These are phyloP conservation scores for Pseudohyphozyma bogoriensis DNA, from an alignment of 768 basidiomycete genomes.

Conservation along the genomic window DNA sequence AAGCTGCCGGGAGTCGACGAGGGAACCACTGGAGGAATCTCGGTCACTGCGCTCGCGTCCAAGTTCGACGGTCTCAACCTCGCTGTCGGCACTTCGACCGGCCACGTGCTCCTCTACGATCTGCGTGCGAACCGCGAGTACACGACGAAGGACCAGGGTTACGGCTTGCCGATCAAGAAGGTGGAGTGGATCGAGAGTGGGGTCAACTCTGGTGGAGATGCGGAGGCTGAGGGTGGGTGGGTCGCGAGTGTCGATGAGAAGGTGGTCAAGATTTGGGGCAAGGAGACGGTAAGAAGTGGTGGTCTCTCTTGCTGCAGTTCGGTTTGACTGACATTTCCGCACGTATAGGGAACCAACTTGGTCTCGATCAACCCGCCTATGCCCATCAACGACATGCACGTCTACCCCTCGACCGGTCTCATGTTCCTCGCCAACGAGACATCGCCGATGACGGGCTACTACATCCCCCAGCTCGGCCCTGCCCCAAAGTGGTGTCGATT, in stretches of 20 bases:
- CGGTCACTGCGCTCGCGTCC: conserved; percentile 72
- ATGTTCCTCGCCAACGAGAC: conserved; percentile 90
- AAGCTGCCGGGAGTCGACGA: conserved; percentile 28
- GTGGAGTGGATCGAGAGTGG: conserved; percentile 86
- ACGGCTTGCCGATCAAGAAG: conserved; percentile 76
- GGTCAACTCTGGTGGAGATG: conserved; percentile 38
- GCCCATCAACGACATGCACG: conserved; percentile 82
- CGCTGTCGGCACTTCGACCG: conserved; percentile 88
- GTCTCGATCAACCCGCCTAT: conserved; percentile 81
- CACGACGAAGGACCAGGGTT: conserved; percentile 91
- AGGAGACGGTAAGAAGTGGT: conserved; percentile 52
- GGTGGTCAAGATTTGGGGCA: conserved; percentile 95
- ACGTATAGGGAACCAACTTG: conserved; percentile 65
- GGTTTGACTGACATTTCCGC: neutral
- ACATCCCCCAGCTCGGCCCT: conserved; percentile 89
- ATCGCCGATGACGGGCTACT: conserved; percentile 89
- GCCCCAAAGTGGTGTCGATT: conserved; percentile 96
- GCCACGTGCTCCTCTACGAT: conserved; percentile 89
- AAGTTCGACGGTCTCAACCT: conserved; percentile 82
- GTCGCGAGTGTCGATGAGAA: conserved; percentile 90
- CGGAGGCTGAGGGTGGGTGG: conserved; percentile 70
- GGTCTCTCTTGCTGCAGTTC: conserved; percentile 16
- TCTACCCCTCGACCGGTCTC: conserved; percentile 78
- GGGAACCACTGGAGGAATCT: conserved; percentile 1
- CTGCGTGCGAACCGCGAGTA: conserved; percentile 73